A percentile compares a stretch with the other conserved stretches of the same genome.
Conservation (phyloP, 768 basidiomycete species). For the Boletus huronensis region DNA sequence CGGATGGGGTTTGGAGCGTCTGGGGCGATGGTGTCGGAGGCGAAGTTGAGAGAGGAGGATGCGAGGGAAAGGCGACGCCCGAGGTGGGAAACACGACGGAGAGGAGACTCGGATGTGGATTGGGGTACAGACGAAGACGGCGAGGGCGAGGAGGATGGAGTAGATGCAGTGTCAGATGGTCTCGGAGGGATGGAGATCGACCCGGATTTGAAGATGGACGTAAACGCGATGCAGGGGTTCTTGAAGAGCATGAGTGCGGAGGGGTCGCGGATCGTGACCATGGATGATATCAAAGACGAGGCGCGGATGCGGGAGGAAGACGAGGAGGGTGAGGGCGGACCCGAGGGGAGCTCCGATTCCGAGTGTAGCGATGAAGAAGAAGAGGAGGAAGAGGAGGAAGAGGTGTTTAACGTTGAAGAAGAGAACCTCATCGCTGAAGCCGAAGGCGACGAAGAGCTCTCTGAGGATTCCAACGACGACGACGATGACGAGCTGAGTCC, state of each 20-base stretch:
- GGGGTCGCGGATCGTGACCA: constrained; percentile 50
- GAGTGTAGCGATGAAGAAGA: constrained; percentile 32
- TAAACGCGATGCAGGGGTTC: constrained; percentile 52
- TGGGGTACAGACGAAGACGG: constrained; percentile 46
- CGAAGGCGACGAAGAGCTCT: constrained; percentile 20
- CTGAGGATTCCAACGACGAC: constrained; percentile 32
- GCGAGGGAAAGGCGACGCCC: constrained; percentile 33
- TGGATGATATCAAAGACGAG: constrained; percentile 63
- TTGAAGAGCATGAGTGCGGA: constrained; percentile 46
- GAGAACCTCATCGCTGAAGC: constrained; percentile 38
- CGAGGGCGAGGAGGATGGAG: constrained; percentile 17
- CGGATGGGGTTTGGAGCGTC: constrained; percentile 43
- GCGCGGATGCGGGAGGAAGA: constrained; percentile 49
- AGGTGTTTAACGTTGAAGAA: constrained; percentile 45
- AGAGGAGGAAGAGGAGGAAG: constrained; percentile 31
- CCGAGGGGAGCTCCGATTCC: constrained; percentile 22
- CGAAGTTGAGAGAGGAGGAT: constrained; percentile 38
- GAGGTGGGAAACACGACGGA: constrained; percentile 48
- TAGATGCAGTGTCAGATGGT: constrained; percentile 28
- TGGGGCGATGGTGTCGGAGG: constrained; percentile 55
- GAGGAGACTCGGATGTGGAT: constrained; percentile 65
- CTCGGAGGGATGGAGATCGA: constrained; percentile 65
- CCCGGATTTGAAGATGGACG: constrained; percentile 46
- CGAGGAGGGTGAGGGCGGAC: constrained; percentile 34
- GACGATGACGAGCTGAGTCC: constrained; percentile 33